Evolutionary conservation across 805 yeast genomes (phyloP).

Genomic region (Candida ulmi): DNA sequence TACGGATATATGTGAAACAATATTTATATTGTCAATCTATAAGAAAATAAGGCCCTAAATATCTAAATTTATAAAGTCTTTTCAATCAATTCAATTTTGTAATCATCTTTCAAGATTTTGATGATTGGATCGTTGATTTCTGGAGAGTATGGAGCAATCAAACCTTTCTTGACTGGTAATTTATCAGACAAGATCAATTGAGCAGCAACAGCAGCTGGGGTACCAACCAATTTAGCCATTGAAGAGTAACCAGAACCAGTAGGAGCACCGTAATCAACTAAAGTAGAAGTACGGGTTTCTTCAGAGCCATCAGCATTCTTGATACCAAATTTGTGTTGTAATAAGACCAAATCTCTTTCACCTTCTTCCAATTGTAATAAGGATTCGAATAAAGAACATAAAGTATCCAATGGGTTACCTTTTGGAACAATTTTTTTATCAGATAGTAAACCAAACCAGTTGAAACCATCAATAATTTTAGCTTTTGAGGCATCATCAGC

Average conservation of each 20-base stretch:
- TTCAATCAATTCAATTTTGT: constrained; percentile 83
- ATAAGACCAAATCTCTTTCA: constrained; percentile 90
- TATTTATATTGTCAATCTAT: too few species aligned
- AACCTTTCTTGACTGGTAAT: constrained; percentile 69
- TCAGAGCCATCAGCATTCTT: constrained; percentile 91
- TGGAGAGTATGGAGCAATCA: constrained; percentile 88
- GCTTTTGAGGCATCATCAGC: constrained; percentile 76
- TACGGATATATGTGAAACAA: too few species aligned
- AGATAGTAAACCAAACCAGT: constrained; percentile 92
- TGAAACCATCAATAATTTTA: constrained; percentile 82
- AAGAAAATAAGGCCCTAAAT: too few species aligned
- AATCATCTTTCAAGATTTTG: constrained; percentile 84
- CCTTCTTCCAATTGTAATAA: constrained; percentile 94
- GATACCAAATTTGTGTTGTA: constrained; percentile 97
- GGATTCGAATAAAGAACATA: constrained; percentile 93
- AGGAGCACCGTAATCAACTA: constrained; percentile 89
- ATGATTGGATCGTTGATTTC: constrained; percentile 88
- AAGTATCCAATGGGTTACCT: constrained; percentile 91
- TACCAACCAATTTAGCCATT: constrained; percentile 98
- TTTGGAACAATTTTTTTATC: constrained; percentile 74
- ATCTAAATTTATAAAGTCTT: constrained; percentile 57
- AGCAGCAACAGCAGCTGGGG: constrained; percentile 95
- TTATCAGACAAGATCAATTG: constrained; percentile 76
- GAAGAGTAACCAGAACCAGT: constrained; percentile 85
- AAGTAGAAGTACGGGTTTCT: constrained; percentile 92